Conservation (phyloP, 768 basidiomycete species). For the Termitomyces sp. region DNA sequence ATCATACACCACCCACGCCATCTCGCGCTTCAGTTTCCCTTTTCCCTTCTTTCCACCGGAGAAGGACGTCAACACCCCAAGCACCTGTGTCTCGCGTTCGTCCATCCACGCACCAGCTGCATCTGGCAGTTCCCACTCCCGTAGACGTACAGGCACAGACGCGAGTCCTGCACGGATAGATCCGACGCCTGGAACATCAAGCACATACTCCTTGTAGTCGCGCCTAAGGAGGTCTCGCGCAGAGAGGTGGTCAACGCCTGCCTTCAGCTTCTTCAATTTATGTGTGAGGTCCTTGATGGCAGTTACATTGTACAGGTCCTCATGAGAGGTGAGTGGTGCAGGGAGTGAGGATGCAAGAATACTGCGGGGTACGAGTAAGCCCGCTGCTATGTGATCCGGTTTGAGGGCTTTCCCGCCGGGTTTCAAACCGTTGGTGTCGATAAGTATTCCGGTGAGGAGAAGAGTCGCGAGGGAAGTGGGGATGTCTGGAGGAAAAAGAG, state of each 20-base stretch:
- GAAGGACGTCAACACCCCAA: slow-evolving; percentile 81
- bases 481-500: slow-evolving; percentile 29
- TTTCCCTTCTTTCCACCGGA: slow-evolving; percentile 30
- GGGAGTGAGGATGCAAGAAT: slow-evolving; percentile 30
- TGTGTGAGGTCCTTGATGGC: slow-evolving; percentile 44
- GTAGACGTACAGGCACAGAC: slow-evolving; percentile 71
- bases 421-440: slow-evolving; percentile 83
- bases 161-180: slow-evolving; percentile 71
- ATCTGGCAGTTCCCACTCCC: slow-evolving; percentile 44
- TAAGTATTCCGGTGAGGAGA: slow-evolving; percentile 74
- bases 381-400: slow-evolving; percentile 57
- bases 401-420: slow-evolving; percentile 50
- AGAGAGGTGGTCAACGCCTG: slow-evolving; percentile 58
- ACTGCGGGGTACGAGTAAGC: slow-evolving; percentile 58
- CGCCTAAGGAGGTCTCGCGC: slow-evolving; percentile 78
- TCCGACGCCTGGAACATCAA: slow-evolving; percentile 32
- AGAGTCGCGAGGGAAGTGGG: slow-evolving; percentile 69
- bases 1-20: slow-evolving; percentile 57
- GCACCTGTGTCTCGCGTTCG: slow-evolving; percentile 55
- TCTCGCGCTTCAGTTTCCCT: slow-evolving; percentile 61
- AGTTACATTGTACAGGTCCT: slow-evolving; percentile 30
- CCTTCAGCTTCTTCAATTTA: slow-evolving; percentile 53
- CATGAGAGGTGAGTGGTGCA: slow-evolving; percentile 12
- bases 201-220: slow-evolving; percentile 90
- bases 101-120: slow-evolving; percentile 53